Conservation (phyloP, 805 yeast species). For the Sugiyamaella chiloensis region DNA sequence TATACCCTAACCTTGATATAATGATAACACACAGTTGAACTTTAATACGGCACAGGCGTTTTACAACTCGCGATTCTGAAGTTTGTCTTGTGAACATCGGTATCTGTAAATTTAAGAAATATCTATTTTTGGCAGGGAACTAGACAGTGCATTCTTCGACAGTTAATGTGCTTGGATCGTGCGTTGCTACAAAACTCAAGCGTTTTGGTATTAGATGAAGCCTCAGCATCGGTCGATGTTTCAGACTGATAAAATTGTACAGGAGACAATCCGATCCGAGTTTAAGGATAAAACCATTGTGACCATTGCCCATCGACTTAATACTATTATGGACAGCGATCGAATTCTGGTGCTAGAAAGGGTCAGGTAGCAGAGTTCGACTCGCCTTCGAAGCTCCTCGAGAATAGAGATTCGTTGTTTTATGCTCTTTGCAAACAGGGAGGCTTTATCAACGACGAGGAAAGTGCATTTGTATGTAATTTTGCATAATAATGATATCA, state of each 20-base stretch:
- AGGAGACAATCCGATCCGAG: slow-evolving; percentile 65
- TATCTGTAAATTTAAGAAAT: no score
- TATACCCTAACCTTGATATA: no score
- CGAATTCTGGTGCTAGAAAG: slow-evolving; percentile 64
- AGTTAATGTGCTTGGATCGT: slow-evolving; percentile 72
- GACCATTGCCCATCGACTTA: slow-evolving; percentile 81
- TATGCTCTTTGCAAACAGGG: slow-evolving; percentile 80
- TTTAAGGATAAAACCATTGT: slow-evolving; percentile 69
- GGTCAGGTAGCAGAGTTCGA: slow-evolving; percentile 75
- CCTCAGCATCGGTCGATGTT: slow-evolving; percentile 78
- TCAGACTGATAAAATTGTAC: slow-evolving; percentile 71
- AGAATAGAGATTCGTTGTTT: slow-evolving; percentile 65
- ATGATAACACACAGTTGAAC: no score
- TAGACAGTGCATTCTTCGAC: no score
- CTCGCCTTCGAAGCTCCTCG: slow-evolving; percentile 59
- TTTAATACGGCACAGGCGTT: no score
- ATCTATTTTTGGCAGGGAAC: no score
- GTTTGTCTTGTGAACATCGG: no score
- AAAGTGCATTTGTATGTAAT: no score
- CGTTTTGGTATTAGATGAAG: slow-evolving; percentile 76
- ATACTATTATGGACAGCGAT: slow-evolving; percentile 78
- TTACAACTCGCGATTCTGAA: no score
- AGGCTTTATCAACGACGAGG: slow-evolving; percentile 45
- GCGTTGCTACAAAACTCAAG: slow-evolving; percentile 67
- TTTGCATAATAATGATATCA: no score